Evolutionary conservation across 176 grass and related monocot species (phyloP).

Genomic region (Ensete glaucum): DNA sequence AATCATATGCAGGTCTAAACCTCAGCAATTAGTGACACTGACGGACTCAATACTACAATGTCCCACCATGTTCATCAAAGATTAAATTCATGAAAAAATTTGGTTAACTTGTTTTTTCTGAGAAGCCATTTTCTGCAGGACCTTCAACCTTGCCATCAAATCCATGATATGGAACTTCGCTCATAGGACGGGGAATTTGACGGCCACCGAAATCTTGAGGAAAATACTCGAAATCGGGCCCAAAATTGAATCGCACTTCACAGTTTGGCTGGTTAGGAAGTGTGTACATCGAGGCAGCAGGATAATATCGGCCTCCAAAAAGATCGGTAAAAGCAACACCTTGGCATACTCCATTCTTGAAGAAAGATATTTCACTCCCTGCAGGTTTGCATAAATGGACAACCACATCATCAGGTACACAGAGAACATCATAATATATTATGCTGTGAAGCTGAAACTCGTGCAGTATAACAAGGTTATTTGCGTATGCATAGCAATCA

Average conservation of each 20-base stretch:
- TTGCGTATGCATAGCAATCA: not conserved
- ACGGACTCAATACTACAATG: not conserved
- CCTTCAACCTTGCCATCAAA: conserved; percentile 43
- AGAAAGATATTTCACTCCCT: conserved; percentile 87
- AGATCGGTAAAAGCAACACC: conserved; percentile 67
- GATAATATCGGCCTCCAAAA: conserved; percentile 74
- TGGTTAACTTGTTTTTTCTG: conserved; percentile 39
- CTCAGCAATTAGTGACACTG: not conserved
- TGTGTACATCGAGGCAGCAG: conserved; percentile 80
- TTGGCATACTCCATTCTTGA: conserved; percentile 72
- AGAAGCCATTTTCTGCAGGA: conserved; percentile 51
- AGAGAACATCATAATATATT: not conserved
- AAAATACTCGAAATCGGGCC: conserved; percentile 61
- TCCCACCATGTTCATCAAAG: not conserved
- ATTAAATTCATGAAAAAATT: not conserved
- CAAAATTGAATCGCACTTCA: conserved; percentile 79
- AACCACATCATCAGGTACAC: not conserved
- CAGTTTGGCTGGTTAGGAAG: conserved; percentile 69
- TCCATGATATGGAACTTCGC: conserved; percentile 49
- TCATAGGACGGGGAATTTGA: conserved; percentile 52
- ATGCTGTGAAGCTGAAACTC: not conserved
- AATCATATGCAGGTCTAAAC: not conserved
- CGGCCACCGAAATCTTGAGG: conserved; percentile 57
- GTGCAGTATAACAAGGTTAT: too few relatives aligned
- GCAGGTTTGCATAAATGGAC: conserved; percentile 12